Evolutionary conservation across 2,329 filamentous ascomycete species (phyloP).

Genomic region (Pseudocercospora fijiensis): DNA sequence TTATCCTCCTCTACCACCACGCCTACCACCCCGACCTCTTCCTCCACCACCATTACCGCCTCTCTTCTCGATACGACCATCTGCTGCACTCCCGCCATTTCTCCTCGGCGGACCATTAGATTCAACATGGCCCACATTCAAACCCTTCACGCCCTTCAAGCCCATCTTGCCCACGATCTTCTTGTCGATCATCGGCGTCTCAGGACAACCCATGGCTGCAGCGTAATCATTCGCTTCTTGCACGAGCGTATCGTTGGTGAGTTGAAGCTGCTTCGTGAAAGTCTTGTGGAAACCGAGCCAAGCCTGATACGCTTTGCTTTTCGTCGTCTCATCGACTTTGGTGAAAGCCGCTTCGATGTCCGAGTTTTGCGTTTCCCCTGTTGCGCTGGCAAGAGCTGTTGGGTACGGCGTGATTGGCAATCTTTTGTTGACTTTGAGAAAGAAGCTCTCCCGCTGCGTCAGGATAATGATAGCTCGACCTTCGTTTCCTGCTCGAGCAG

Average conservation of each 20-base stretch:
- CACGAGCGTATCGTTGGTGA: slow-evolving; percentile 44
- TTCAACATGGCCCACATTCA: slow-evolving; percentile 36
- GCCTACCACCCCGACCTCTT: slow-evolving; percentile 11
- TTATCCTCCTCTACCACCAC: slow-evolving; percentile 9
- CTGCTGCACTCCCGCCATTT: neutral
- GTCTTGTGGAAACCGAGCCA: slow-evolving; percentile 51
- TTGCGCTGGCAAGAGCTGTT: slow-evolving; percentile 37
- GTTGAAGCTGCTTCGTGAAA: slow-evolving; percentile 45
- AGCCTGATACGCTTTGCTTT: slow-evolving; percentile 48
- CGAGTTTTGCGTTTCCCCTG: slow-evolving; percentile 12
- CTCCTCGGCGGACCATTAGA: neutral
- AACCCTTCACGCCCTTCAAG: slow-evolving; percentile 46
- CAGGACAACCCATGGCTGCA: slow-evolving; percentile 45
- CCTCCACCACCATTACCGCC: slow-evolving; percentile 1
- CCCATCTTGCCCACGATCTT: slow-evolving; percentile 51
- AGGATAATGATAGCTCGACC: slow-evolving; percentile 57
- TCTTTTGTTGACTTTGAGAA: slow-evolving; percentile 49
- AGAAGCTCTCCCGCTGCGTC: slow-evolving; percentile 54
- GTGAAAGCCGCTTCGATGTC: slow-evolving; percentile 37
- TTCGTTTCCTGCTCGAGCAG: slow-evolving; percentile 79
- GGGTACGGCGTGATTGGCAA: slow-evolving; percentile 54
- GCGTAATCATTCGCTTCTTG: slow-evolving; percentile 47
- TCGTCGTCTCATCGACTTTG: slow-evolving; percentile 43
- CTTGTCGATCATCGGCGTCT: slow-evolving; percentile 49
- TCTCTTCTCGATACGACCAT: slow-evolving; percentile 2